A percentile compares a stretch with the other conserved stretches of the same genome.
Evolutionary conservation across 805 yeast genomes (phyloP).

Genomic region (Myxozyma kluyveri): DNA sequence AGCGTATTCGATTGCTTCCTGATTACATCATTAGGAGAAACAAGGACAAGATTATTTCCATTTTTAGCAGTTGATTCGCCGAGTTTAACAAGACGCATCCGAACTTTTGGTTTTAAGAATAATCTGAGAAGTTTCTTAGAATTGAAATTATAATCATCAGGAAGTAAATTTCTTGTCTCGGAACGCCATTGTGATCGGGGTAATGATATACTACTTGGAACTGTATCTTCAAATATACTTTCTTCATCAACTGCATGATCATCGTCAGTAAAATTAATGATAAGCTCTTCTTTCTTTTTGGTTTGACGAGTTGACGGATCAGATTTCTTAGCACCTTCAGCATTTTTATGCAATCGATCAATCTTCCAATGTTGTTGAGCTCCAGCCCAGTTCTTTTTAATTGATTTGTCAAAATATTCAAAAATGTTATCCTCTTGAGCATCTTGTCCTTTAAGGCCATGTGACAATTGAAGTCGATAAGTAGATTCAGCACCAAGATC

Average conservation of each 20-base stretch:
- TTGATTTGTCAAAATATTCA: conserved; percentile 75
- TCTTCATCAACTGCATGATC: conserved; percentile 43
- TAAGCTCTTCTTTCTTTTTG: conserved; percentile 39
- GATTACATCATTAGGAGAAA: background rate
- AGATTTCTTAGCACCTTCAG: conserved; percentile 8
- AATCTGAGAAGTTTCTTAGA: conserved; percentile 64
- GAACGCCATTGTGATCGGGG: conserved; percentile 46
- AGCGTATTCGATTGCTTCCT: background rate
- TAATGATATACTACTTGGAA: conserved; percentile 38
- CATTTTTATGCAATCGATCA: conserved; percentile 47
- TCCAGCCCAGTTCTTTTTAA: conserved; percentile 81
- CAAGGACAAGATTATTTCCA: conserved; percentile 4
- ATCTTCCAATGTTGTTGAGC: conserved; percentile 86
- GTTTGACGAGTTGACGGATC: conserved; percentile 10
- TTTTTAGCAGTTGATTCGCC: background rate
- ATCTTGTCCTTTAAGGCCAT: conserved; percentile 12
- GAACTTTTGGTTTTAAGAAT: conserved; percentile 59
- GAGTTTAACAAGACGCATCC: conserved; percentile 8
- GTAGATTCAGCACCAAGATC: conserved; percentile 32
- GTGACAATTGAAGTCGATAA: conserved; percentile 18
- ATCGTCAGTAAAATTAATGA: conserved; percentile 46
- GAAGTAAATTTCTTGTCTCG: conserved; percentile 52
- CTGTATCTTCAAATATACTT: conserved; percentile 44
- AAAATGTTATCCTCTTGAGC: conserved; percentile 44
- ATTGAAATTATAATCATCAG: conserved; percentile 70